These are phyloP conservation scores for Apiospora malaysiana DNA, from an alignment of 2,329 filamentous ascomycete genomes.

Conservation along the genomic window DNA sequence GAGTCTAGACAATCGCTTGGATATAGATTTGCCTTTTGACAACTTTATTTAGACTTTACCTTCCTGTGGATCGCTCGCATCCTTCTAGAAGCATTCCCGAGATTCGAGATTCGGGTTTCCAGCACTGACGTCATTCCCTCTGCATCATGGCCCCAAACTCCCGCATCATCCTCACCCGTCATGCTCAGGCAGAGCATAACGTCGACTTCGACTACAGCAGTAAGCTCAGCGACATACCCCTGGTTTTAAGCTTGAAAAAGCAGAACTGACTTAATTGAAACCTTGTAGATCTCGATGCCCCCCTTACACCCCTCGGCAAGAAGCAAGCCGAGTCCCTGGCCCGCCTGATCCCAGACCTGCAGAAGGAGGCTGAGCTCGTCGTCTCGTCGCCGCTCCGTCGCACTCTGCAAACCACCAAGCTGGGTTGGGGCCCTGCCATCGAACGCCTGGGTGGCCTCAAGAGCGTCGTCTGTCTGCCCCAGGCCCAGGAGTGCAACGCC, in stretches of 20 bases:
- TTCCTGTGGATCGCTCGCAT: not conserved
- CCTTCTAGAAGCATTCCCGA: not conserved
- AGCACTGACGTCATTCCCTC: not conserved
- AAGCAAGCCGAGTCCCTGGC: conserved; percentile 34
- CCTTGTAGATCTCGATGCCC: conserved; percentile 32
- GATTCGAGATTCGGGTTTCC: not conserved
- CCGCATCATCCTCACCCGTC: conserved; percentile 34
- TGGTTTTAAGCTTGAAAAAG: too few species aligned
- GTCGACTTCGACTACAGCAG: conserved; percentile 35
- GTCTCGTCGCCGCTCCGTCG: conserved; percentile 40
- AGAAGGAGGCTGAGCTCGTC: conserved; percentile 34
- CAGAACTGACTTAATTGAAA: conserved; percentile 2
- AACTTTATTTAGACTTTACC: not conserved
- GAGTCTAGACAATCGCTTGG: not conserved
- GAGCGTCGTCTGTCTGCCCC: conserved; percentile 35
- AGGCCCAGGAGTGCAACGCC: conserved; percentile 39
- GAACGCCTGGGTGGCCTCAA: conserved; percentile 30
- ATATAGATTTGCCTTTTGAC: not conserved
- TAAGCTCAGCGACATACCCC: conserved; percentile 23
- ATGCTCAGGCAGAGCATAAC: conserved; percentile 38
- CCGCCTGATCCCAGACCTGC: conserved; percentile 28
- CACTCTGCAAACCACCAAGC: conserved; percentile 41
- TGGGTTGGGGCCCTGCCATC: conserved; percentile 35
- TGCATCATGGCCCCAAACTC: conserved; percentile 35
- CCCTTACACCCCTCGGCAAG: conserved; percentile 34